Evolutionary conservation across 805 yeast genomes (phyloP).

Genomic region (Pichia membranifaciens): DNA sequence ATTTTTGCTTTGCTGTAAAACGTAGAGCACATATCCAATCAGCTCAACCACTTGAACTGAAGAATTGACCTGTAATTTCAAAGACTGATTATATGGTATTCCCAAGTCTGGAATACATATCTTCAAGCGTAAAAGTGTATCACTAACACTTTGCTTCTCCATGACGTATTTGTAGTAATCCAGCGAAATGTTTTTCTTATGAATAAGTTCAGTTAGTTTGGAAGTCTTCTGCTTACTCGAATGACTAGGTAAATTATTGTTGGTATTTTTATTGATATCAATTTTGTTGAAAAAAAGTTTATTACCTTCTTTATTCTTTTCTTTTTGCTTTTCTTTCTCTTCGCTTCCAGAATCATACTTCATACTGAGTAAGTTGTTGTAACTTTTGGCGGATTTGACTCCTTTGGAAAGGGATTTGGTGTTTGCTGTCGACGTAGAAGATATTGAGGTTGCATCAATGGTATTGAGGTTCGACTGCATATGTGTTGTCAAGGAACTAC

Average conservation of each 20-base stretch:
- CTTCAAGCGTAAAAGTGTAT: conserved; percentile 14
- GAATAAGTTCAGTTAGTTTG: conserved; percentile 40
- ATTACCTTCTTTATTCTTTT: neutral
- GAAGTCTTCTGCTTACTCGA: neutral
- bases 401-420: too few species aligned
- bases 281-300: neutral
- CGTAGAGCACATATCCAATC: conserved; percentile 47
- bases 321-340: neutral
- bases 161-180: conserved; percentile 31
- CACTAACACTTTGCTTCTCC: conserved; percentile 10
- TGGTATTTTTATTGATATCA: neutral
- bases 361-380: conserved; percentile 1
- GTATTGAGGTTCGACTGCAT: too few species aligned
- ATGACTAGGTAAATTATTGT: too few species aligned
- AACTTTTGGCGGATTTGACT: conserved; percentile 5
- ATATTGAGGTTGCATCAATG: too few species aligned
- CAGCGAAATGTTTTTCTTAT: conserved; percentile 39
- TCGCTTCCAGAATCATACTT: neutral
- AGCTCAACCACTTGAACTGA: conserved; percentile 46
- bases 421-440: too few species aligned
- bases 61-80: conserved; percentile 26
- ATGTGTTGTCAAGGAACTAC: neutral
- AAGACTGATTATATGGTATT: conserved; percentile 7
- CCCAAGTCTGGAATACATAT: conserved; percentile 19
- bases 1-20: conserved; percentile 20